Evolutionary conservation across 1,139 yeast species (phyloP).

Genomic region (Lodderomyces parapsilosis): DNA sequence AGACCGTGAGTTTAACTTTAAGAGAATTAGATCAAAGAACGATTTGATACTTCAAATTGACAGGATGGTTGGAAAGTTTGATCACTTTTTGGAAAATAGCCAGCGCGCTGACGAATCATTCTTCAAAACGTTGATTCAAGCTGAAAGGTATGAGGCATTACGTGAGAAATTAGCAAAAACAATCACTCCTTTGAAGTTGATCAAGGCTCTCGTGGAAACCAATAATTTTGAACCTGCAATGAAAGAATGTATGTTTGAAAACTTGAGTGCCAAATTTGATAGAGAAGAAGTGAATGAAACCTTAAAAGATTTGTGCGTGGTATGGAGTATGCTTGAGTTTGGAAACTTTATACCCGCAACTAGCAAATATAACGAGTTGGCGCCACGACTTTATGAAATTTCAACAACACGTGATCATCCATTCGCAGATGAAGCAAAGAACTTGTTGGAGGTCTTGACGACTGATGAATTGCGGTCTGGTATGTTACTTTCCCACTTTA

Average conservation of each 20-base stretch:
- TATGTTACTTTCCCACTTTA: neutral
- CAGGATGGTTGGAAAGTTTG: slow-evolving; percentile 21
- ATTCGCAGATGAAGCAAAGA: neutral
- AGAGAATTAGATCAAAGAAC: slow-evolving; percentile 9
- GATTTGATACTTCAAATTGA: slow-evolving; percentile 22
- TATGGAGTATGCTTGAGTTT: slow-evolving; percentile 1
- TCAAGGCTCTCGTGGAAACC: slow-evolving; percentile 4
- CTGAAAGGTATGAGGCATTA: slow-evolving; percentile 7
- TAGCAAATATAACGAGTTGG: slow-evolving; percentile 3
- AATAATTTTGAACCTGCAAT: slow-evolving; percentile 3
- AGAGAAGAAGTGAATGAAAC: neutral
- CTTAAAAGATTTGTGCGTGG: neutral
- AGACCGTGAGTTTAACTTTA: slow-evolving; percentile 23
- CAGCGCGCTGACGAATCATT: slow-evolving; percentile 4
- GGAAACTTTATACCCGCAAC: slow-evolving; percentile 5
- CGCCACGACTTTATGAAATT: slow-evolving; percentile 8
- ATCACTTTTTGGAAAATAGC: slow-evolving; percentile 15
- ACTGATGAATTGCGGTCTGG: slow-evolving; percentile 5
- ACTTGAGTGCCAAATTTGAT: neutral
- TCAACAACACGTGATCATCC: slow-evolving; percentile 1
- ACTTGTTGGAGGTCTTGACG: slow-evolving; percentile 3
- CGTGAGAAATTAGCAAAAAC: slow-evolving; percentile 3
- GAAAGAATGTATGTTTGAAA: neutral
- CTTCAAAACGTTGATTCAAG: slow-evolving; percentile 7
- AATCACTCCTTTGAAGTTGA: slow-evolving; percentile 3